Conservation (phyloP, 163 green algal genomes). For the Scenedesmus sp. region DNA sequence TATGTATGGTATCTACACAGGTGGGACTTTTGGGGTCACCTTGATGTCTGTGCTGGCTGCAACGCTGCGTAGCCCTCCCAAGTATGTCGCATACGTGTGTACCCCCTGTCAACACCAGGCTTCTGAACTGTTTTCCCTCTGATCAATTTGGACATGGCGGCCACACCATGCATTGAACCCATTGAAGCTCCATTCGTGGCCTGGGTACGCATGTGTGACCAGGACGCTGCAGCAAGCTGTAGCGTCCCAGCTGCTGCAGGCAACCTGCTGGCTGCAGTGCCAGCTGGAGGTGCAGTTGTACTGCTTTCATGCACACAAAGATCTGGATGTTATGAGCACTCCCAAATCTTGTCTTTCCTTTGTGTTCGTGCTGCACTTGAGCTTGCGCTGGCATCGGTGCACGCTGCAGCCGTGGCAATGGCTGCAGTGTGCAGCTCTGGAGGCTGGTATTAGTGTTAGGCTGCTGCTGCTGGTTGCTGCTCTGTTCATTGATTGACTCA, state of each 20-base stretch:
- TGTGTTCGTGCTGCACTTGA: background rate
- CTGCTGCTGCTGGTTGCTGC: background rate
- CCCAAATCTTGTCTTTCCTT: background rate
- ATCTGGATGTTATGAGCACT: background rate
- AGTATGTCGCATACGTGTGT: background rate
- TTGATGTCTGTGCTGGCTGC: background rate
- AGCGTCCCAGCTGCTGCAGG: background rate
- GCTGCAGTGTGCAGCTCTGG: background rate
- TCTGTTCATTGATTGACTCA: background rate
- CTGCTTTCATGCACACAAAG: background rate
- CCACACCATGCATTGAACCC: background rate
- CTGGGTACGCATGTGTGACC: background rate
- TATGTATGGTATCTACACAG: too few species aligned
- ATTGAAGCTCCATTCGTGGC: background rate
- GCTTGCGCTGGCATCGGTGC: background rate
- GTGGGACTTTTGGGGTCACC: too few species aligned
- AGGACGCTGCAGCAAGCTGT: background rate
- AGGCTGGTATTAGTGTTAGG: background rate
- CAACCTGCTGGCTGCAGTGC: background rate
- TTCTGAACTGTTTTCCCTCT: background rate
- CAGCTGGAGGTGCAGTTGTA: background rate
- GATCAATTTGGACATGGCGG: background rate
- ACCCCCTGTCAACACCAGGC: background rate
- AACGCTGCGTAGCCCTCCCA: background rate
- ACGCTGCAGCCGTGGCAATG: background rate